Conservation (phyloP, 495 filamentous ascomycete genomes). For the Penicillium crystallinum region DNA sequence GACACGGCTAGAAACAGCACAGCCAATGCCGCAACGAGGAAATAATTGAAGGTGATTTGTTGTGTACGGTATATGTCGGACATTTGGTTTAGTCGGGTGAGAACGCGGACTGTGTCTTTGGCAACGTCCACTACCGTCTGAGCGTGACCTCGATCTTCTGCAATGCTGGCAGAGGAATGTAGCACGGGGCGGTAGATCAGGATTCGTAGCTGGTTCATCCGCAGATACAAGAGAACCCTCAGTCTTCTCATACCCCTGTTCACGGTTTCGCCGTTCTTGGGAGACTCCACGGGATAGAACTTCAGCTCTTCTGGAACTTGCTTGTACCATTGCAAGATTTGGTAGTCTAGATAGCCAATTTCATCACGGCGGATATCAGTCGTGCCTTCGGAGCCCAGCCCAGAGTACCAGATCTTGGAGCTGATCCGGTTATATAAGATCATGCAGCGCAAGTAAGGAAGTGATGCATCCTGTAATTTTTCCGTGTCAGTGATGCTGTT, state of each 20-base stretch:
- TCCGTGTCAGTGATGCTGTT: background rate
- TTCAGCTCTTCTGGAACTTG: constrained; percentile 52
- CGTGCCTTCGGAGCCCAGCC: constrained; percentile 42
- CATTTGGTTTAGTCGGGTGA: constrained; percentile 71
- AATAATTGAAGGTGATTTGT: constrained; percentile 83
- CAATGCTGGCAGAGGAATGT: constrained; percentile 69
- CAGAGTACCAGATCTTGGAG: constrained; percentile 72
- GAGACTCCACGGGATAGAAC: constrained; percentile 52
- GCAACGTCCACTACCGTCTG: constrained; percentile 70
- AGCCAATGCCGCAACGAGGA: constrained; percentile 72
- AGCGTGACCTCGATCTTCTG: constrained; percentile 61
- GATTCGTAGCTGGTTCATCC: constrained; percentile 79
- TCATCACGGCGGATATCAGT: constrained; percentile 55
- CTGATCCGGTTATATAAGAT: constrained; percentile 69
- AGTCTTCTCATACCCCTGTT: constrained; percentile 47
- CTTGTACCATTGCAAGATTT: constrained; percentile 75
- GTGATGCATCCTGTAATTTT: constrained; percentile 51
- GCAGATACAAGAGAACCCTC: constrained; percentile 55
- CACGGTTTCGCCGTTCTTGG: constrained; percentile 35
- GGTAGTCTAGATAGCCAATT: constrained; percentile 70
- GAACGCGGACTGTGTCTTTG: constrained; percentile 71
- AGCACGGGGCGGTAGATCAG: constrained; percentile 78
- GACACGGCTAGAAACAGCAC: constrained; percentile 80
- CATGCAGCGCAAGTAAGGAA: constrained; percentile 73
- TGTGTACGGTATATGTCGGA: constrained; percentile 74